phyloP scores from a whole-genome alignment of 2,329 filamentous ascomycete genomes.

The Allantophomopsis cytisporea region DNA sequence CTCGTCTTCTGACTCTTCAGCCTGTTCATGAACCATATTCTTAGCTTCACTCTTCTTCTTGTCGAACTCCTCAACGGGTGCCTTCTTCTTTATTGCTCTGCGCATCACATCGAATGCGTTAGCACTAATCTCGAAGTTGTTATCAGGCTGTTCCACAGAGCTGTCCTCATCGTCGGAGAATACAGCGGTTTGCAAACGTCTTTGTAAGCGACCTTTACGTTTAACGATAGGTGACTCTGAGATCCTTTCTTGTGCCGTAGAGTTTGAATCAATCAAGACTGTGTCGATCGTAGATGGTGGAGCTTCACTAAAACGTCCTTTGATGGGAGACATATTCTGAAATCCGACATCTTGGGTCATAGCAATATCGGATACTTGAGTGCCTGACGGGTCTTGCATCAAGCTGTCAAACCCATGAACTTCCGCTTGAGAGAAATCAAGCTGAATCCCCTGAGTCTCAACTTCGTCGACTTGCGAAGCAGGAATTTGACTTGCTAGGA shows the following conservation, averaged over 20 bases:
- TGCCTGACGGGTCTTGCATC: constrained; percentile 27
- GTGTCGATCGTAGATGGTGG: constrained; percentile 62
- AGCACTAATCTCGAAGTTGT: constrained; percentile 23
- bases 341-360: constrained; percentile 75
- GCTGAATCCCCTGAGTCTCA: constrained; percentile 25
- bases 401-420: constrained; percentile 43
- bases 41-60: constrained; percentile 80
- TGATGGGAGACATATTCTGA: constrained; percentile 57
- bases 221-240: constrained; percentile 54
- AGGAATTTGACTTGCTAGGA: constrained; percentile 16
- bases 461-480: constrained; percentile 26
- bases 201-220: constrained; percentile 42
- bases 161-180: constrained; percentile 23
- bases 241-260: constrained; percentile 21
- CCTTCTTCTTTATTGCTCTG: constrained; percentile 45
- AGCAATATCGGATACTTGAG: constrained; percentile 58
- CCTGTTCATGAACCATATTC: constrained; percentile 81
- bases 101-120: constrained; percentile 42
- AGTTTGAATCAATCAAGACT: constrained; percentile 31
- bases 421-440: constrained; percentile 49
- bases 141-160: constrained; percentile 12
- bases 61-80: constrained; percentile 47
- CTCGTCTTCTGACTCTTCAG: constrained; percentile 95
- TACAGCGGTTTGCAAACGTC: constrained; percentile 25
- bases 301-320: constrained; percentile 48